phyloP scores from a whole-genome alignment of 2,329 filamentous ascomycete species.

The Pseudogymnoascus verrucosus region DNA sequence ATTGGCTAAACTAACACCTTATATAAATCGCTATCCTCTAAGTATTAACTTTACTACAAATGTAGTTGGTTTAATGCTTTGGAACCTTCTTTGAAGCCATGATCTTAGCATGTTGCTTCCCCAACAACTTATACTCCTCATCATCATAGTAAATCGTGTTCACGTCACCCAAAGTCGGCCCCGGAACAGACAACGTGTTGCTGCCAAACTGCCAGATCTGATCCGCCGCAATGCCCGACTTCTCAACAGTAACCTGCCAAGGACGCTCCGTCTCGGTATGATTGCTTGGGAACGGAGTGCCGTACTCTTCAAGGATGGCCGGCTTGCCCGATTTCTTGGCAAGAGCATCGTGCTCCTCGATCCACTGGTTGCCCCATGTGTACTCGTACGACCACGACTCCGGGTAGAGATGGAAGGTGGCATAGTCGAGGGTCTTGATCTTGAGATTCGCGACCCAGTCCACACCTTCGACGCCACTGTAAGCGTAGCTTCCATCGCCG shows the following conservation, averaged over 20 bases:
- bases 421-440: slow-evolving; percentile 42
- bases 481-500: slow-evolving; percentile 37
- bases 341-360: slow-evolving; percentile 35
- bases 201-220: slow-evolving; percentile 24
- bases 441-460: slow-evolving; percentile 41
- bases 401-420: slow-evolving; percentile 45
- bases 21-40: neutral
- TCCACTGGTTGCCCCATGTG: slow-evolving; percentile 39
- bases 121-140: slow-evolving; percentile 18
- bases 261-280: slow-evolving; percentile 19
- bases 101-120: slow-evolving; percentile 17
- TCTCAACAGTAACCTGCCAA: slow-evolving; percentile 21
- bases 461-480: slow-evolving; percentile 36
- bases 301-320: slow-evolving; percentile 34
- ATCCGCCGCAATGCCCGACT: slow-evolving; percentile 20
- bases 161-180: slow-evolving; percentile 16
- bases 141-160: slow-evolving; percentile 22
- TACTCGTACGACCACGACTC: slow-evolving; percentile 32
- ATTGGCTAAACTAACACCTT: neutral
- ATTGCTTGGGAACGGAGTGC: slow-evolving; percentile 20
- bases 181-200: slow-evolving; percentile 15
- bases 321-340: slow-evolving; percentile 33
- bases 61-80: too few species aligned
- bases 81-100: slow-evolving; percentile 20
- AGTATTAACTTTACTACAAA: neutral